These are phyloP conservation scores for Gardenia jasminoides DNA, from an alignment of 257 asterid genomes.

Conservation along the genomic window DNA sequence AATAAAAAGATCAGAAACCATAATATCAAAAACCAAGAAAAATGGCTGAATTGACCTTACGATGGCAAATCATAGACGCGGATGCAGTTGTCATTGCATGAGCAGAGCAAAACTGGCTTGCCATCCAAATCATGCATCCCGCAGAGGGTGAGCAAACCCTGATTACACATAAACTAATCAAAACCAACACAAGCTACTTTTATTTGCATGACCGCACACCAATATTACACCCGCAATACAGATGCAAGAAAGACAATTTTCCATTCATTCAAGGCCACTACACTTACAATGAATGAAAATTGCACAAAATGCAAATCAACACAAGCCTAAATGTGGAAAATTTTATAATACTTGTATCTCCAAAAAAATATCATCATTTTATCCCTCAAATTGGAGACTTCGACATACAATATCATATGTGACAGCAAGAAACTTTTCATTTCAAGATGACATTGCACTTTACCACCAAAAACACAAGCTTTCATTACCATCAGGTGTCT, in stretches of 20 bases:
- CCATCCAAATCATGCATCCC: conserved; percentile 97
- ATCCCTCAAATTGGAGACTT: neutral
- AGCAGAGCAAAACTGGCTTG: conserved; percentile 85
- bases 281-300: neutral
- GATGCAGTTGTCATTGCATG: conserved; percentile 72
- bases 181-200: neutral
- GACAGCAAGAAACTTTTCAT: neutral
- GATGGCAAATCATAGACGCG: conserved; percentile 91
- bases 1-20: conserved; percentile 17
- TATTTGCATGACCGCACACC: neutral
- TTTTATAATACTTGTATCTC: neutral
- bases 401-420: neutral
- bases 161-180: conserved; percentile 24
- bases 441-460: too few relatives aligned
- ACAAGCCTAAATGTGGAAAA: neutral
- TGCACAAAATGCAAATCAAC: neutral
- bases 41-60: conserved; percentile 42
- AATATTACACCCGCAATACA: neutral
- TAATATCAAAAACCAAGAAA: conserved; percentile 6
- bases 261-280: neutral
- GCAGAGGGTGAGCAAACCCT: conserved; percentile 83
- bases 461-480: too few relatives aligned
- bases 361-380: neutral
- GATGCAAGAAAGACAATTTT: neutral
- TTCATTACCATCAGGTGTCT: neutral